A percentile compares a stretch with the other conserved stretches of the same genome.
Conservation (phyloP, 371 early-diverging fungal genomes). For the Mucor sp. region DNA sequence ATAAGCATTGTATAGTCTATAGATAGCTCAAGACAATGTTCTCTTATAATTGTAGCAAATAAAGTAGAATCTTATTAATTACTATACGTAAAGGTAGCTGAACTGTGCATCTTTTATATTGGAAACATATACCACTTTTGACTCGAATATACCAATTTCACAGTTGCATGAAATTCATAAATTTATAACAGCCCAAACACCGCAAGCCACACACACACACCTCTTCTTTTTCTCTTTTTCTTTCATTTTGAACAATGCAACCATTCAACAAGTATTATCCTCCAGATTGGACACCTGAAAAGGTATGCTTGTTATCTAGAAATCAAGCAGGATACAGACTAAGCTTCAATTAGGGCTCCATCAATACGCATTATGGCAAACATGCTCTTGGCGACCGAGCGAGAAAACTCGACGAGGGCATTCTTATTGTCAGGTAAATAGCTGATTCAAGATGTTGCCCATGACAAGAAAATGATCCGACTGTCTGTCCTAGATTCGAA, state of each 20-base stretch:
- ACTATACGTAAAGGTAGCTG: too few species aligned
- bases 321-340: not conserved
- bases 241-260: conserved; percentile 39
- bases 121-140: too few species aligned
- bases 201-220: not conserved
- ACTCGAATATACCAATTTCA: too few species aligned
- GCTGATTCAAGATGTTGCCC: not conserved
- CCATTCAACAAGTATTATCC: conserved; percentile 79
- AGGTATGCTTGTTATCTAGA: conserved; percentile 34
- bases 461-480: not conserved
- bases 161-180: too few species aligned
- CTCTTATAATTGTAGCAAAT: too few species aligned
- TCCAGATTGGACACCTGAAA: conserved; percentile 73
- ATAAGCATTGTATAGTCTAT: not conserved
- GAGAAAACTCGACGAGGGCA: conserved; percentile 88
- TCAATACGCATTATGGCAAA: conserved; percentile 84
- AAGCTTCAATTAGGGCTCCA: conserved; percentile 62
- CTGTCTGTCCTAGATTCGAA: conserved; percentile 66
- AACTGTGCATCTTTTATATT: too few species aligned
- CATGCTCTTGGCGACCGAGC: conserved; percentile 90
- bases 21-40: too few species aligned
- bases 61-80: too few species aligned
- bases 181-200: not conserved
- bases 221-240: not conserved
- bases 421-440: conserved; percentile 77